Evolutionary conservation across 31 red algal genomes (phyloP), one percentile per base, ranked within the genome.

Genomic region (Pterothamnion heteromorphum): DNA sequence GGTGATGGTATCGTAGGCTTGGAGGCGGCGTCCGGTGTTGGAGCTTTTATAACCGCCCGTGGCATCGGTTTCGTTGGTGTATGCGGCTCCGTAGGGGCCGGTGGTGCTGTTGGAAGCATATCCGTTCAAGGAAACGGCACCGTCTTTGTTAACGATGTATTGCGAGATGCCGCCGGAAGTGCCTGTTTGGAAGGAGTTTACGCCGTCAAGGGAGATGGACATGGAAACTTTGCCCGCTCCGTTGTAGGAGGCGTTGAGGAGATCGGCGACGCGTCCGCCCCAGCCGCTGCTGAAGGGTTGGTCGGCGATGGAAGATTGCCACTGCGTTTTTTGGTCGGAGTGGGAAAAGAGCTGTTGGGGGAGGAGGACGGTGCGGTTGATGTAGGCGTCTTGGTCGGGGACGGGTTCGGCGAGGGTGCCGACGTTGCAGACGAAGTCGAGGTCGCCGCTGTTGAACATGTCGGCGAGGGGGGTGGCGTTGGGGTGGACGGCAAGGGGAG

Each of bases 361-460:
- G 9, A 9, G 27, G 30, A 27, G 14, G n/a, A 83, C 23, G 18
- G 9, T 20, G 9, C 27, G 21, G 9, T 9, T 26, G 23, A 26
- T 83, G 30, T 26, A 83, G 27, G 20, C 80, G 9, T 83, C 80
- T 20, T 27, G 5, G 30, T 18, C 27, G 14, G 18, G 80, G 23
- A 83, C 5, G 30, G 80, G 80, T 18, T 83, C 20, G 9, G 80
- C 80, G 9, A 83, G 30, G 9, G 80, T 83, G 21, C 80, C 80
- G 80, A 83, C 80, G 30, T 83, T 83, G 80, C 80, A 83, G 80
- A 83, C 27, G 14, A 83, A 9, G 27, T 9, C 23, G 27, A 83
- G 80, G 27, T 83, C 80, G 9, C 27, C 27, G 23, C n/a, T 31
- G 80, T 83, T 26, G 80, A 83, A 83, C 9, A 83, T 18, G 9